These are phyloP conservation scores for Amanita pseudoporphyria DNA, from an alignment of 768 basidiomycete species.

Conservation along the genomic window DNA sequence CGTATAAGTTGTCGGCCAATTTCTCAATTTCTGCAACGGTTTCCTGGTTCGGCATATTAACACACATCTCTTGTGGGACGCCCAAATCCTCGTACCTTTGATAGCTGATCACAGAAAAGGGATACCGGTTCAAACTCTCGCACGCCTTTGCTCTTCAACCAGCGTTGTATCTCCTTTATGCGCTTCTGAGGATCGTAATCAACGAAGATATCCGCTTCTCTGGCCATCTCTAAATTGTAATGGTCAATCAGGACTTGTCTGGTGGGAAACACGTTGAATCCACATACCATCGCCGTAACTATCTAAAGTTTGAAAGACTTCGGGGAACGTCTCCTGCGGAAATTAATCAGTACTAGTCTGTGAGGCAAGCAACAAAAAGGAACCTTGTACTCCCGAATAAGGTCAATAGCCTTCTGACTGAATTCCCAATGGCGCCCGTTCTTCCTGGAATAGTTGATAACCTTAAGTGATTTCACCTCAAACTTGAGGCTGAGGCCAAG, in stretches of 20 bases:
- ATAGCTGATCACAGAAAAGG: conserved; percentile 83
- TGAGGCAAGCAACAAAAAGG: conserved; percentile 2
- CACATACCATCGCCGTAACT: conserved; percentile 58
- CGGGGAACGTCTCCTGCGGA: conserved; percentile 66
- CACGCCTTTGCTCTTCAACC: conserved; percentile 83
- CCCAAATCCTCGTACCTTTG: conserved; percentile 46
- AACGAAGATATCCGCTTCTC: conserved; percentile 48
- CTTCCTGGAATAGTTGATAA: conserved; percentile 86
- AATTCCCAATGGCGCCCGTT: conserved; percentile 87
- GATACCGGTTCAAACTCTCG: conserved; percentile 90
- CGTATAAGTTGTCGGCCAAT: conserved; percentile 59
- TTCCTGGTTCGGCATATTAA: conserved; percentile 31
- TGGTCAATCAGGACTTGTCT: background rate
- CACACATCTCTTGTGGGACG: background rate
- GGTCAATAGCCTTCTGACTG: conserved; percentile 74
- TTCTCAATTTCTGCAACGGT: conserved; percentile 74
- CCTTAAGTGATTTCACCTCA: conserved; percentile 88
- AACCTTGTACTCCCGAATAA: conserved; percentile 81
- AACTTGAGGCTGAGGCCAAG: conserved; percentile 94
- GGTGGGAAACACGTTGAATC: background rate
- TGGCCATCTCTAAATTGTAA: conserved; percentile 55
- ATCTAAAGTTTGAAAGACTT: conserved; percentile 70
- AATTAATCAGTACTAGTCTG: background rate
- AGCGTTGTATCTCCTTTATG: conserved; percentile 69
- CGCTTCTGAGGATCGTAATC: conserved; percentile 53